A percentile compares a stretch with the other conserved stretches of the same genome.
Evolutionary conservation across 345 rosid species (phyloP).

Genomic region (Fremontodendron californicum): DNA sequence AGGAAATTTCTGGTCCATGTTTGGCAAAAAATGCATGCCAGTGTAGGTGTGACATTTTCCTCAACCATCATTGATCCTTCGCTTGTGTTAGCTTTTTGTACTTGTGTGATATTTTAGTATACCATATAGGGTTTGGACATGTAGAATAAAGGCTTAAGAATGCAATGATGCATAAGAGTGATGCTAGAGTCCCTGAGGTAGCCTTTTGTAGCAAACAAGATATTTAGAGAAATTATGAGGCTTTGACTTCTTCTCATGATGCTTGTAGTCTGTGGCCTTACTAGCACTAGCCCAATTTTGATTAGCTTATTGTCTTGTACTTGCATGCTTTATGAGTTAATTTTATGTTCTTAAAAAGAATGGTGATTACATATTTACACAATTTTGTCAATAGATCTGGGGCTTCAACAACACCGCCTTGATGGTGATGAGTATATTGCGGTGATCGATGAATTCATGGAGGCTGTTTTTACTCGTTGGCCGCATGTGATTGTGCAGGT

Average conservation of each 20-base stretch:
- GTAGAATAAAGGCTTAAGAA: constrained; percentile 5
- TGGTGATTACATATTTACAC: not conserved
- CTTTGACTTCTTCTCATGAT: not conserved
- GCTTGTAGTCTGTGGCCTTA: not conserved
- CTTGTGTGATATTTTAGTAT: not conserved
- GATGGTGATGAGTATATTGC: constrained; percentile 73
- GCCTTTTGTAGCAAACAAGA: not conserved
- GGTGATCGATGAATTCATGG: constrained; percentile 93
- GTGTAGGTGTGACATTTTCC: not conserved
- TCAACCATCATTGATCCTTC: not conserved
- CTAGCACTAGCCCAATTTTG: constrained; percentile 1
- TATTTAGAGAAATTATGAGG: not conserved
- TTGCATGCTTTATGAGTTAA: constrained; percentile 3
- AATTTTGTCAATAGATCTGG: constrained; percentile 63
- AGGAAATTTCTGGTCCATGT: not conserved
- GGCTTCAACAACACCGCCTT: constrained; percentile 85
- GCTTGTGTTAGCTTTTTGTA: not conserved
- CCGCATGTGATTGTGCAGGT: constrained; percentile 98
- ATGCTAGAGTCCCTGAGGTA: not conserved
- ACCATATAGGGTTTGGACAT: not conserved
- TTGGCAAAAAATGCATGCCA: not conserved
- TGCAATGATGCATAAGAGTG: not conserved
- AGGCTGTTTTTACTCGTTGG: constrained; percentile 98
- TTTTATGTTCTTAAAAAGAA: not conserved
- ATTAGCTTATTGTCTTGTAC: not conserved